Conservation (phyloP, 1,284 basidiomycete genomes). For the Microbotryum violaceum region DNA sequence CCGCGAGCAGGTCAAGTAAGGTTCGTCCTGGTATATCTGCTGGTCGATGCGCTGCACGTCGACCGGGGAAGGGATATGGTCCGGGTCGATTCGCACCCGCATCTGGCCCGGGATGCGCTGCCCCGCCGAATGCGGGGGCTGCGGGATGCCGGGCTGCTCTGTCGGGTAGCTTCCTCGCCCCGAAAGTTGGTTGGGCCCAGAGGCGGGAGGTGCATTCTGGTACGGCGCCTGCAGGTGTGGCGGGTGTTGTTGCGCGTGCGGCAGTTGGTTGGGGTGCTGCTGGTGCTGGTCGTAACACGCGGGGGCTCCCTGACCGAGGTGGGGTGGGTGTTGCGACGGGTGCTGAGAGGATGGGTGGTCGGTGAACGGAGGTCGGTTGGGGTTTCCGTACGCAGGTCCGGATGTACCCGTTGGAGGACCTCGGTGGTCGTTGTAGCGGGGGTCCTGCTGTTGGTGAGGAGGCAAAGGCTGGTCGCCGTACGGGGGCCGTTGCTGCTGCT, state of each 20-base stretch:
- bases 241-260: constrained; percentile 29
- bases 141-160: constrained; percentile 33
- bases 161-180: not conserved
- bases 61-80: constrained; percentile 84
- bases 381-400: not conserved
- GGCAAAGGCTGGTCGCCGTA: constrained; percentile 26
- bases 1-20: constrained; percentile 68
- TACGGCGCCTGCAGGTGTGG: constrained; percentile 18
- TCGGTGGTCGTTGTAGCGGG: constrained; percentile 6
- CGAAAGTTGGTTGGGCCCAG: not conserved
- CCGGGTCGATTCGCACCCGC: constrained; percentile 76
- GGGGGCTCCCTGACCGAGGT: not conserved
- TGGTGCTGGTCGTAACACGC: constrained; percentile 1
- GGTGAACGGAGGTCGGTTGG: not conserved
- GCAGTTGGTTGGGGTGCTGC: constrained; percentile 2
- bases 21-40: constrained; percentile 46
- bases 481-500: constrained; percentile 23
- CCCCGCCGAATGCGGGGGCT: constrained; percentile 44
- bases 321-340: constrained; percentile 17
- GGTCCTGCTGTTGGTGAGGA: constrained; percentile 26
- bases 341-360: not conserved
- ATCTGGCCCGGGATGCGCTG: constrained; percentile 50
- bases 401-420: not conserved
- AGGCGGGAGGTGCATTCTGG: constrained; percentile 8
- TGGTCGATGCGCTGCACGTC: constrained; percentile 77